A percentile compares a stretch with the other conserved stretches of the same genome.
Conservation (phyloP, 306 rosid genomes). For the Prunus salicina region DNA sequence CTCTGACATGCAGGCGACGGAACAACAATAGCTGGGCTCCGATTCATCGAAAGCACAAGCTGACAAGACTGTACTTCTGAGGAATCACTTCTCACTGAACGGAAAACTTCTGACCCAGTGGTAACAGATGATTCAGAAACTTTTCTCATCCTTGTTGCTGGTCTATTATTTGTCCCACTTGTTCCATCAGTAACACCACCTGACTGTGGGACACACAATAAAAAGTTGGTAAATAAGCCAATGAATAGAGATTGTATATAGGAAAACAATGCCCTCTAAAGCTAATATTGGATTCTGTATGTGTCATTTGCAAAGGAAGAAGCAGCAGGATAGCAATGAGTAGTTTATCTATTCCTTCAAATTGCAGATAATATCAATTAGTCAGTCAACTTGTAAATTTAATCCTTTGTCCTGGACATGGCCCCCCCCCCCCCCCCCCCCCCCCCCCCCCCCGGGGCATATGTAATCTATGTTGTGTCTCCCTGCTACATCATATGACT, state of each 20-base stretch:
- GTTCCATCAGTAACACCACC: slow-evolving; percentile 43
- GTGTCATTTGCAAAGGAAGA: slow-evolving; percentile 5
- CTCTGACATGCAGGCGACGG: slow-evolving; percentile 46
- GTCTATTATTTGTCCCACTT: slow-evolving; percentile 38
- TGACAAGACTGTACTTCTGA: slow-evolving; percentile 59
- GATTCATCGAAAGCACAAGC: slow-evolving; percentile 49
- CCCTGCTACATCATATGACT: not conserved
- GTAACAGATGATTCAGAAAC: slow-evolving; percentile 54
- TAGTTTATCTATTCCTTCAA: not conserved
- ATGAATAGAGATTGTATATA: slow-evolving; percentile 5
- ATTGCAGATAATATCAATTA: not conserved
- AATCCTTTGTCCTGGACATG: slow-evolving; percentile 1
- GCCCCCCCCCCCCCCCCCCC: no score
- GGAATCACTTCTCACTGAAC: slow-evolving; percentile 49
- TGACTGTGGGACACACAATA: slow-evolving; percentile 41
- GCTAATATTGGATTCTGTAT: not conserved
- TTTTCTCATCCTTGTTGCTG: slow-evolving; percentile 40
- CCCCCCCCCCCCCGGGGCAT: no score
- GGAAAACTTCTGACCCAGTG: slow-evolving; percentile 52
- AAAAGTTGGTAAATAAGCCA: slow-evolving; percentile 25
- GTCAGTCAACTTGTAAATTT: not conserved
- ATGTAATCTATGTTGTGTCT: not conserved
- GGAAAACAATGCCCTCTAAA: slow-evolving; percentile 9
- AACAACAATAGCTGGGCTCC: slow-evolving; percentile 65
- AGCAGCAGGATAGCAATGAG: not conserved